Conservation (phyloP, 2,329 filamentous ascomycete species). For the Fusarium penzigii region DNA sequence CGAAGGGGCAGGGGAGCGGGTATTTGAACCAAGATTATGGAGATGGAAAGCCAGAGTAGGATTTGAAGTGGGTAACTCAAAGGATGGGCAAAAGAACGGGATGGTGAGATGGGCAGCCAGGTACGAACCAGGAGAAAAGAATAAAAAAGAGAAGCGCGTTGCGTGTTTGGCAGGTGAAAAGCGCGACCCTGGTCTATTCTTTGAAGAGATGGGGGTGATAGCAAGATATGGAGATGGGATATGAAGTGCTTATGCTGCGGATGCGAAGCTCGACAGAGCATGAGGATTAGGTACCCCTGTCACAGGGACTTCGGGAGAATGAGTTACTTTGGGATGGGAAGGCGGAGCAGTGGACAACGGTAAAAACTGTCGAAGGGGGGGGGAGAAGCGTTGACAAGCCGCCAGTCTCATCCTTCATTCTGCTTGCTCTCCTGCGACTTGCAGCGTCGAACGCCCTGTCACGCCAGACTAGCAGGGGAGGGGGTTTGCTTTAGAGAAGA, state of each 20-base stretch:
- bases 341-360: constrained; percentile 25
- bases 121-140: constrained; percentile 26
- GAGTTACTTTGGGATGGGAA: constrained; percentile 26
- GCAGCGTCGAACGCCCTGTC: constrained; percentile 13
- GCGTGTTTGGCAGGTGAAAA: constrained; percentile 29
- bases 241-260: constrained; percentile 22
- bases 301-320: constrained; percentile 23
- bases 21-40: constrained; percentile 39
- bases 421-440: constrained; percentile 19
- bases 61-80: constrained; percentile 36
- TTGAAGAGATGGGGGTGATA: constrained; percentile 13
- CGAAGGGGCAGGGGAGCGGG: constrained; percentile 34
- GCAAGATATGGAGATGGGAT: constrained; percentile 20
- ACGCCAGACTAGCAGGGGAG: constrained; percentile 13
- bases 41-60: constrained; percentile 33
- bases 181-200: constrained; percentile 7
- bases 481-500: too few relatives aligned
- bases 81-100: constrained; percentile 34
- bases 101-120: constrained; percentile 27
- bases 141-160: constrained; percentile 13
- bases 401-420: constrained; percentile 9
- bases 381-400: constrained; percentile 19
- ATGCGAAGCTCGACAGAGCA: constrained; percentile 20
- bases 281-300: constrained; percentile 25
- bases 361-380: constrained; percentile 19